Conservation (phyloP, 192 early-diverging fungal species). For the Umbelopsis sp. region DNA sequence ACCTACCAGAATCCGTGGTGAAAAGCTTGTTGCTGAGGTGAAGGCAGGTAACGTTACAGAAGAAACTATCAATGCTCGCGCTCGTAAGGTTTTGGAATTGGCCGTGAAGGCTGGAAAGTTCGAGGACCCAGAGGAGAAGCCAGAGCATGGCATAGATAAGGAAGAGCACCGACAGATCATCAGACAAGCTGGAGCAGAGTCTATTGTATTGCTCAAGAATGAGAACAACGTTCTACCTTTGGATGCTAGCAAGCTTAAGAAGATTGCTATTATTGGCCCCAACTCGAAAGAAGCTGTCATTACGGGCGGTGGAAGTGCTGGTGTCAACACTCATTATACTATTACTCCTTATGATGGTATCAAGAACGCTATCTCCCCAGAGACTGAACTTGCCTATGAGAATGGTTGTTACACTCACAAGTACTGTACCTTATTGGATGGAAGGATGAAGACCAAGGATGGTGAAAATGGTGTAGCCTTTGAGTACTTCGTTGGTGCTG, state of each 20-base stretch:
- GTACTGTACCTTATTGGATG: conserved; percentile 1
- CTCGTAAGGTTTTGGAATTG: conserved; percentile 9
- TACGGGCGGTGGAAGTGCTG: conserved; percentile 25
- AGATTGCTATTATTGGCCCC: conserved; percentile 21
- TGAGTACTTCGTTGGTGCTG: conserved; percentile 17
- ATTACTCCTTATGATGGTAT: conserved; percentile 23
- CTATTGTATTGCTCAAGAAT: conserved; percentile 56
- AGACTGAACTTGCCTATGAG: neutral
- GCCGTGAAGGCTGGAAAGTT: conserved; percentile 2
- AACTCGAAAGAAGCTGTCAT: conserved; percentile 21
- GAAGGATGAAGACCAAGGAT: conserved; percentile 3
- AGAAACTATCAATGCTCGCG: neutral
- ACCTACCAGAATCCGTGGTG: conserved; percentile 41
- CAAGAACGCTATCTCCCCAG: conserved; percentile 11
- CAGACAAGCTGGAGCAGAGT: conserved; percentile 47
- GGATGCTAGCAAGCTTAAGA: conserved; percentile 6
- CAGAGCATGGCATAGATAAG: conserved; percentile 36
- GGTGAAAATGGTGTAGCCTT: conserved; percentile 13
- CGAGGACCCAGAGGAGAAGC: neutral
- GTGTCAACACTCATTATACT: conserved; percentile 5
- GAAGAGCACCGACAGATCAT: conserved; percentile 48
- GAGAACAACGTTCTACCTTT: conserved; percentile 45
- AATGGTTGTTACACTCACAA: conserved; percentile 23
- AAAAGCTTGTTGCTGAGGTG: conserved; percentile 5
- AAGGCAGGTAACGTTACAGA: conserved; percentile 6